These are phyloP conservation scores for Botryotinia calthae DNA, from an alignment of 2,329 filamentous ascomycete genomes.

Conservation along the genomic window DNA sequence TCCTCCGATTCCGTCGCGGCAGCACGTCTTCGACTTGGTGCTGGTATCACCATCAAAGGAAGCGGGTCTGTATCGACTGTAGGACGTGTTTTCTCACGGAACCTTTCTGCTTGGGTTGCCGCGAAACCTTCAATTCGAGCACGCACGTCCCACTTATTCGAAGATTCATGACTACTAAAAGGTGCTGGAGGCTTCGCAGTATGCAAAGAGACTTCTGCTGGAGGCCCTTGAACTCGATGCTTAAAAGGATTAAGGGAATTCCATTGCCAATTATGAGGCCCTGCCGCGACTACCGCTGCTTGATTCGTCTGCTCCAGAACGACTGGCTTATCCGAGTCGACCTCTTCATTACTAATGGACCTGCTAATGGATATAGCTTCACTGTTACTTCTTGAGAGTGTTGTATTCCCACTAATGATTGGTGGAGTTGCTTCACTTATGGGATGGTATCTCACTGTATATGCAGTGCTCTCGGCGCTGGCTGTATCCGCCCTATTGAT, in stretches of 20 bases:
- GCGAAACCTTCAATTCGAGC: conserved; percentile 60
- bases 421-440: conserved; percentile 44
- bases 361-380: conserved; percentile 27
- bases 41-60: conserved; percentile 60
- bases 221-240: conserved; percentile 32
- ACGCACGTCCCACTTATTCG: conserved; percentile 54
- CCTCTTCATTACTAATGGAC: conserved; percentile 12
- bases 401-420: conserved; percentile 16
- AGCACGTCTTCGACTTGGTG: conserved; percentile 57
- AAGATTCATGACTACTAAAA: conserved; percentile 25
- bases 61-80: conserved; percentile 54
- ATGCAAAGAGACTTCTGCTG: conserved; percentile 37
- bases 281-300: conserved; percentile 5
- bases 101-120: conserved; percentile 56
- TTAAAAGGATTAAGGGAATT: conserved; percentile 36
- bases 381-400: conserved; percentile 30
- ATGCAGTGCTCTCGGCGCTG: conserved; percentile 62
- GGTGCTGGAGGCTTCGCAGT: conserved; percentile 25
- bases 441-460: conserved; percentile 60
- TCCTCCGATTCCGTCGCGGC: conserved; percentile 57
- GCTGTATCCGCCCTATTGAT: conserved; percentile 61
- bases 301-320: conserved; percentile 32
- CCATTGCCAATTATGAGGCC: conserved; percentile 25
- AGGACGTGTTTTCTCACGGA: conserved; percentile 55
- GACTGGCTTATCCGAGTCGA: conserved; percentile 26